Base-by-base conservation (phyloP, 306 rosid species). In the Glycine latifolia region DNA sequence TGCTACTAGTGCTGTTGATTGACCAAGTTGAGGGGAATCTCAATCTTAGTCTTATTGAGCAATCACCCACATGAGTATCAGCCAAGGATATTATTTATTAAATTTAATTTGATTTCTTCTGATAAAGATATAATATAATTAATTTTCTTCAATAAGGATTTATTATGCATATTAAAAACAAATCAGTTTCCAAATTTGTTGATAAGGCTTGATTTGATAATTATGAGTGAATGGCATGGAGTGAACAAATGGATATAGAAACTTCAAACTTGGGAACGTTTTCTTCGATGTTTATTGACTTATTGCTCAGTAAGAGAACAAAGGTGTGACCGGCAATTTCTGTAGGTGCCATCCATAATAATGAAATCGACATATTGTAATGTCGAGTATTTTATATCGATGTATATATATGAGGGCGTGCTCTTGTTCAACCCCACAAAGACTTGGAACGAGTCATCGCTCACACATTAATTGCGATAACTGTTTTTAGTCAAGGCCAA, bases 31-130 rank as follows among this genome's bases (percentile, higher is more conserved):
- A 76, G 3, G 91, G 87, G 68, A 84, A 79, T 56, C 49, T 80
- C 77, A 91, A 66, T 76, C 53, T 86, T 79, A 92, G 55, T 62
- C 87, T 84, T 20, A 73, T 73, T 26, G 91, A 91, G 65, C 97
- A 92, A 77, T 91, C 87, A n/a, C 86, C 88, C 68, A 91, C 88
- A 15, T 6, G 84, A 76, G 86, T 73, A 47, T 48, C 43, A 76
- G 52, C 67, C 55, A 79, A 82, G 13, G 93, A 92, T 48, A 39
- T 39, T 20, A 20, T 20, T 39, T 3, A 39, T 3, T 39, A 39
- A 4, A 39, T 39, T 4, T 39, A 39, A 39, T 39, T 39, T 39
- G 44, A 39, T 39, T 39, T 39, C 44, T 39, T 5, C 4, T 39
- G 5, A 5, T 39, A 39, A 4, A 5, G 5, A 39, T 39, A 39